Conservation (phyloP, 139 green algal species). For the Chlorella sp. region DNA sequence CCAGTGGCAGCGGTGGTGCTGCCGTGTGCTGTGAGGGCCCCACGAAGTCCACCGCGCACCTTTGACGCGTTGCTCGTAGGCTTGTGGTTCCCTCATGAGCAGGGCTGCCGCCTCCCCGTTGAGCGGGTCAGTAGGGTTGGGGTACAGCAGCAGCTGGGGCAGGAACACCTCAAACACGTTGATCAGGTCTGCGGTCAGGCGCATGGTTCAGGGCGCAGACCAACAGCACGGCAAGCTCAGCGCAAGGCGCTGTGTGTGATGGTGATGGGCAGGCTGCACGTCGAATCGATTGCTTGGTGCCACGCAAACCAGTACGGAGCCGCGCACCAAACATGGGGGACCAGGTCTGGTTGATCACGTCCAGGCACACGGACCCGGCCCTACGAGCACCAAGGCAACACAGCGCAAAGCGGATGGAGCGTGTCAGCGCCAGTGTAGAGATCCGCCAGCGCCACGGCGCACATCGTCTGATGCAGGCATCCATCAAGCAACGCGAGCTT, state of each 20-base stretch:
- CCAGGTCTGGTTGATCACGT: slow-evolving; percentile 99
- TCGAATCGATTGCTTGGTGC: no score
- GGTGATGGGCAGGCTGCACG: no score
- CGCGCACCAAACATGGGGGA: slow-evolving; percentile 94
- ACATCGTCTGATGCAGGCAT: no score
- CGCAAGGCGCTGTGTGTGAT: no score
- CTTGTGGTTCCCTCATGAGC: slow-evolving; percentile 91
- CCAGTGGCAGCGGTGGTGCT: not conserved
- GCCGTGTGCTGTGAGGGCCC: no score
- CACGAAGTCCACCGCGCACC: no score
- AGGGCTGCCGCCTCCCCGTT: slow-evolving; percentile 97
- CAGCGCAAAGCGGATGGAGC: no score
- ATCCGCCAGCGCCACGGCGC: no score
- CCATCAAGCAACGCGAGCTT: no score
- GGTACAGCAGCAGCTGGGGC: slow-evolving; percentile 97
- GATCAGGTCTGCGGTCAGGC: slow-evolving; percentile 93
- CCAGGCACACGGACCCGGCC: slow-evolving; percentile 93
- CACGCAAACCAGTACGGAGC: no score
- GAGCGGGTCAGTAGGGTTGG: slow-evolving; percentile 94
- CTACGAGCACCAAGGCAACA: slow-evolving; percentile 38
- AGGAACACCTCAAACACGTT: slow-evolving; percentile 99
- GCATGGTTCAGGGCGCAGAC: no score
- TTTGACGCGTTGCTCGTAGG: slow-evolving; percentile 88
- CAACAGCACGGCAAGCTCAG: no score
- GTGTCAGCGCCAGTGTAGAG: not conserved